Base-by-base conservation (phyloP, 495 filamentous ascomycete species). In the Penicillium mononematosum region DNA sequence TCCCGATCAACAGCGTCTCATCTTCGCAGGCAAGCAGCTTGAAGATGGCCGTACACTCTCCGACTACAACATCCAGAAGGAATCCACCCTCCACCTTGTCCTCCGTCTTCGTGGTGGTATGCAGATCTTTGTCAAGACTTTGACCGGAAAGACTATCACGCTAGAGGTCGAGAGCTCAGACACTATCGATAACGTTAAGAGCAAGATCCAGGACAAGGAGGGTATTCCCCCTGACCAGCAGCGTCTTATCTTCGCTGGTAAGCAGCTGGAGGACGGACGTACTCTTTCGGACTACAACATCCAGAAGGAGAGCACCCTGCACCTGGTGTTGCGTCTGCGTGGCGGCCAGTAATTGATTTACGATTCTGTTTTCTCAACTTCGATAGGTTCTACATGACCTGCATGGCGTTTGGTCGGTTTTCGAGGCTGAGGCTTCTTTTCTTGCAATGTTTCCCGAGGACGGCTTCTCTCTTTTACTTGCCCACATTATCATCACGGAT, bases 61-160 rank as follows among this genome's bases (percentile, higher is more conserved):
- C 59, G 94, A 98, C 70, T 98, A 98, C 84, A 98, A 98, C 81
- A 98, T 98, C 50, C 94, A 98, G 74, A 98, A 98, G 78, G 94
- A 98, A 75, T 92, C 88, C 41, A 98, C 94, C n/a, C 82, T 98
- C 12, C 94, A 98, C 77, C 78, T 98, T 61, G 94, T 98, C 45
- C 90, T 98, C 55, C 89, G 94, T 73, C 88, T 98, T 12, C 92
- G 93, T 81, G 93, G 93, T 85, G 93, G 93, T 76, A 94, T 94
- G 90, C 90, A 95, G 68, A 93, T 95, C 61, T 95, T 95, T 70
- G 91, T 95, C 65, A 96, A 96, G 85, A 94, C 91, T 9, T 75
- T 94, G 55, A 95, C 91, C 10, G 91, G 91, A 16, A 96, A 95
- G 85, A 95, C 91, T 4, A 95, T 96, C 61, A 96, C 91, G 11